Base-by-base conservation (phyloP, 1,284 basidiomycete species). In the Papiliotrema flavescens region DNA sequence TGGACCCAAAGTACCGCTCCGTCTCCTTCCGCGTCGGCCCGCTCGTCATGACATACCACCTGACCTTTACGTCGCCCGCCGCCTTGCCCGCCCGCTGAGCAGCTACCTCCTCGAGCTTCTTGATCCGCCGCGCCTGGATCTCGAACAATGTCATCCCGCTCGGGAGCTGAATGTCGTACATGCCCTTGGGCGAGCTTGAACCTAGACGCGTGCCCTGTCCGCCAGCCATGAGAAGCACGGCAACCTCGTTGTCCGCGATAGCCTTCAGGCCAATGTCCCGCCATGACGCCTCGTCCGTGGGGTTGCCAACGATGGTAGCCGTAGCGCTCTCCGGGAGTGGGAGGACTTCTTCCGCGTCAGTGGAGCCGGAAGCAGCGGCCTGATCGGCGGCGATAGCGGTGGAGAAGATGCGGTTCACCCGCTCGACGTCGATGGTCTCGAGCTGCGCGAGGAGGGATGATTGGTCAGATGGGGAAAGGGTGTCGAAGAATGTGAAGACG, bases 31-130 rank as follows among this genome's bases (percentile, higher is more conserved):
- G 84, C 26, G 96, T 99, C 24, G 96, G 95, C 17, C 94, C 94
- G 69, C 90, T 93, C 55, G 95, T 98, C 96, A 99, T 99, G 70
- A 99, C 85, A 80, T 97, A 98, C 96, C 96, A 98, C 49, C 85
- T 88, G 58, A 98, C 84, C 54, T 83, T 76, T 2, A 83, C 81
- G 47, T 82, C 83, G 15, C 78, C 72, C 23, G 81, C 73, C 65
- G 83, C 84, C 52, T 80, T 79, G 47, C 72, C 77, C 49, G 81
- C 78, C 54, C 79, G 65, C 66, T 84, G 84, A 43, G 65, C 70
- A 0, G 93, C 94, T 46, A 98, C 75, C 28, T 77, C 76, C 76
- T 95, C 88, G 49, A 99, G 79, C 55, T 87, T 84, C 49, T 82
- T 80, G 73, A 99, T 97, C 49, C 95, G 85, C 77, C 96, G 93